Base-by-base conservation (phyloP, 495 filamentous ascomycete genomes). In the Penicillium roqueforti region DNA sequence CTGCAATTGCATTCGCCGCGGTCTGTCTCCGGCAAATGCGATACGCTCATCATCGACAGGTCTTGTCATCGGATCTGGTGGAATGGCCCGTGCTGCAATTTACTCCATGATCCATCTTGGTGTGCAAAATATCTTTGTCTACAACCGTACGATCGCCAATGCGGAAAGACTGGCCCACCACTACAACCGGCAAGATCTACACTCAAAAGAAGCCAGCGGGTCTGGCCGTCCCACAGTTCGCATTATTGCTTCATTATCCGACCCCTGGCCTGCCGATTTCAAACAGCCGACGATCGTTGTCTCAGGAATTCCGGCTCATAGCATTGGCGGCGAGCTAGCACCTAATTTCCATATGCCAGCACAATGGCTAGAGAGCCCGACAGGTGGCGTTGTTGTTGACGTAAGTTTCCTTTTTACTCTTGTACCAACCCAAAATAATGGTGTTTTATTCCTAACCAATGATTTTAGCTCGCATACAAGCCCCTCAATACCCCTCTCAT, bases 71-170 rank as follows among this genome's bases (percentile, higher is more conserved):
- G 88, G 88, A 20, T 87, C 88, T 10, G 88, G 88, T 28, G 87
- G 88, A 23, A 90, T 89, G 85, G 88, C 87, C 8, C 78, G 88
- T 19, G 86, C 87, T 4, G 85, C 87, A n/a, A 78, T 91, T 18
- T 91, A 91, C 60, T 85, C 88, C 3, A 76, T 92, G 66, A 83
- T 89, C 43, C 84, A 87, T 61, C 72, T 91, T 3, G 88, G 88
- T 0, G 86, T 87, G 45, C 81, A 83, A 38, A 83, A 89, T 47
- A 83, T 92, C 8, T 88, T 90, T 52, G 71, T 91, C 36, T 84
- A 80, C 62, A 91, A 91, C 54, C 78, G 87, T 16, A 88, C 85
- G 0, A 56, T 73, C 8, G 65, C 66, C 19, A 83, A 82, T 41
- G 85, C 87, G 0, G 68, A 82, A 25, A 77, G 80, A 14, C 78